A percentile compares a stretch with the other conserved stretches of the same genome.
These are phyloP conservation scores for Spinellus fusiger DNA, from an alignment of 192 early-diverging fungal genomes.

Conservation along the genomic window DNA sequence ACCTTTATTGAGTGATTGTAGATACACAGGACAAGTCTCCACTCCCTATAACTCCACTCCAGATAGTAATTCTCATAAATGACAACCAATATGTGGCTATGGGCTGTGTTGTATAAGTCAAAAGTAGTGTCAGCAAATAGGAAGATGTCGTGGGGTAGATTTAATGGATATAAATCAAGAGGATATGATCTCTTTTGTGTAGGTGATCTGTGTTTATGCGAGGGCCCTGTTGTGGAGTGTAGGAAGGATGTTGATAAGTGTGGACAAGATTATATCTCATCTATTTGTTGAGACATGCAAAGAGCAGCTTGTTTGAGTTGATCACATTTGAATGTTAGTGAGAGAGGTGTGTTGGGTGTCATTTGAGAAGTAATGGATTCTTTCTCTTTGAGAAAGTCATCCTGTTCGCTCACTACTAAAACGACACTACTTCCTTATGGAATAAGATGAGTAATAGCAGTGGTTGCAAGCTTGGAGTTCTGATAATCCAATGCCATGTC, in stretches of 20 bases:
- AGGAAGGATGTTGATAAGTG: background rate
- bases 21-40: no score
- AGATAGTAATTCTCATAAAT: no score
- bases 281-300: background rate
- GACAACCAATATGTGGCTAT: no score
- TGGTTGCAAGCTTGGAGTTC: conserved; percentile 7
- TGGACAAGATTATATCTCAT: background rate
- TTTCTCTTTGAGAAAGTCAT: background rate
- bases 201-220: background rate
- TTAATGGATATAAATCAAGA: conserved; percentile 11
- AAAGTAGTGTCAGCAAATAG: conserved; percentile 11
- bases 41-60: no score
- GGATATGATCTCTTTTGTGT: conserved; percentile 1
- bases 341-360: background rate
- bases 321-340: background rate
- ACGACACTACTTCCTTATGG: background rate
- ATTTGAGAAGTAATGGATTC: background rate
- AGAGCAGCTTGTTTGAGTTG: background rate
- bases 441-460: conserved; percentile 19
- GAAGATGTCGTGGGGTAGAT: background rate
- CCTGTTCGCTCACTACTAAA: background rate
- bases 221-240: background rate
- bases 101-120: conserved; percentile 19
- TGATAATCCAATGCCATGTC: conserved; percentile 28
- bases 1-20: no score